Conservation (phyloP, 129 eudicot genomes). For the Deinandra increscens region DNA sequence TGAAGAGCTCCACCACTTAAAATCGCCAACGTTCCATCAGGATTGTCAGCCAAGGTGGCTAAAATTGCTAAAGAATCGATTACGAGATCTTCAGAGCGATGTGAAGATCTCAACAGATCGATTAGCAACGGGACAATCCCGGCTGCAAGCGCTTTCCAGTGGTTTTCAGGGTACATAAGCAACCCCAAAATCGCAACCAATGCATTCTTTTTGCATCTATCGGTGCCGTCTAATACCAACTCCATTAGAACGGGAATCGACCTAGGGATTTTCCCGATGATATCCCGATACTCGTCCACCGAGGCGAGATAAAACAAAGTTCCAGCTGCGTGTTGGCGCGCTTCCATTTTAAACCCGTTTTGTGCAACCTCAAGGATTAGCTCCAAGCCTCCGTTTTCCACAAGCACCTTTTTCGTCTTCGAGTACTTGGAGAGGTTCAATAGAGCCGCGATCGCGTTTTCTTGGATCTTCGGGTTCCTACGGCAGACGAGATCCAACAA, state of each 20-base stretch:
- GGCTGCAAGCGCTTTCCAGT: slow-evolving; percentile 57
- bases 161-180: slow-evolving; percentile 54
- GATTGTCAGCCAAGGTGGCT: slow-evolving; percentile 51
- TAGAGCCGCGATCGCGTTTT: slow-evolving; percentile 61
- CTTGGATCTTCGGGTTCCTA: slow-evolving; percentile 49
- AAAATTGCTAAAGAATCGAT: slow-evolving; percentile 63
- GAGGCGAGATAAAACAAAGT: slow-evolving; percentile 79
- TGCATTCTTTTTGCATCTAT: slow-evolving; percentile 71
- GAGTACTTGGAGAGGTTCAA: slow-evolving; percentile 65
- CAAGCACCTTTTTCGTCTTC: slow-evolving; percentile 44
- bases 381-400: slow-evolving; percentile 60
- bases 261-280: slow-evolving; percentile 61
- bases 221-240: slow-evolving; percentile 53
- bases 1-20: slow-evolving; percentile 44
- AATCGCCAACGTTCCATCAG: slow-evolving; percentile 58
- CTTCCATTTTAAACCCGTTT: slow-evolving; percentile 67
- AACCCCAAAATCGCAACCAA: slow-evolving; percentile 67
- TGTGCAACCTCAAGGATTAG: slow-evolving; percentile 52
- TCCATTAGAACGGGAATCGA: slow-evolving; percentile 66
- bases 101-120: slow-evolving; percentile 36
- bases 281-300: slow-evolving; percentile 59
- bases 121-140: slow-evolving; percentile 62
- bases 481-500: slow-evolving; percentile 54
- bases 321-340: slow-evolving; percentile 90
- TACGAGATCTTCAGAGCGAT: slow-evolving; percentile 54